A percentile compares a stretch with the other conserved stretches of the same genome.
Conservation (phyloP, 345 rosid genomes). For the Mallotus nudiflorus region DNA sequence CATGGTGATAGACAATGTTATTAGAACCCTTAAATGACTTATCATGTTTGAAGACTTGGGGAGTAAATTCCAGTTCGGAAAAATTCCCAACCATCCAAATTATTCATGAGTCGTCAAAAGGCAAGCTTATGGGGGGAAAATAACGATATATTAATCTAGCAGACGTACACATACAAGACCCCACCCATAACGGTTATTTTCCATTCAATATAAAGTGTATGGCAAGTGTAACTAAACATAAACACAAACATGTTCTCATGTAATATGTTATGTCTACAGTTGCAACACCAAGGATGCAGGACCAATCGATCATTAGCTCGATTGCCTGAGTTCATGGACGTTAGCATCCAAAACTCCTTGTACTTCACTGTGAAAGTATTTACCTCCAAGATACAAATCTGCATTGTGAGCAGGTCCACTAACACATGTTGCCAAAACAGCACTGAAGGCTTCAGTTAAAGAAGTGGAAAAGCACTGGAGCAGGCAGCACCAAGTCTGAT, state of each 20-base stretch:
- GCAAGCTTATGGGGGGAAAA: neutral
- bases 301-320: neutral
- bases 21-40: neutral
- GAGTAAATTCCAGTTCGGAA: neutral
- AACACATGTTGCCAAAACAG: slow-evolving; percentile 33
- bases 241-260: neutral
- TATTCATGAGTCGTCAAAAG: neutral
- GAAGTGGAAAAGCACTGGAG: slow-evolving; percentile 49
- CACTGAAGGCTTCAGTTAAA: slow-evolving; percentile 48
- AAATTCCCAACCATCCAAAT: too few species aligned
- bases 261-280: slow-evolving; percentile 11
- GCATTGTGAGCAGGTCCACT: slow-evolving; percentile 32
- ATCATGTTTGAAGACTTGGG: neutral
- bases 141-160: neutral
- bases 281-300: slow-evolving; percentile 10
- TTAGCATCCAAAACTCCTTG: slow-evolving; percentile 2
- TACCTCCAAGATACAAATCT: slow-evolving; percentile 68
- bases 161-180: neutral
- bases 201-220: neutral
- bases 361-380: slow-evolving; percentile 23
- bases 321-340: neutral
- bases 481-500: slow-evolving; percentile 51
- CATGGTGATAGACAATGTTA: neutral
- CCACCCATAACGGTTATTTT: neutral
- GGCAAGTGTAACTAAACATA: slow-evolving; percentile 1